phyloP scores from a whole-genome alignment of 495 filamentous ascomycete genomes.

The Penicillium lividum region DNA sequence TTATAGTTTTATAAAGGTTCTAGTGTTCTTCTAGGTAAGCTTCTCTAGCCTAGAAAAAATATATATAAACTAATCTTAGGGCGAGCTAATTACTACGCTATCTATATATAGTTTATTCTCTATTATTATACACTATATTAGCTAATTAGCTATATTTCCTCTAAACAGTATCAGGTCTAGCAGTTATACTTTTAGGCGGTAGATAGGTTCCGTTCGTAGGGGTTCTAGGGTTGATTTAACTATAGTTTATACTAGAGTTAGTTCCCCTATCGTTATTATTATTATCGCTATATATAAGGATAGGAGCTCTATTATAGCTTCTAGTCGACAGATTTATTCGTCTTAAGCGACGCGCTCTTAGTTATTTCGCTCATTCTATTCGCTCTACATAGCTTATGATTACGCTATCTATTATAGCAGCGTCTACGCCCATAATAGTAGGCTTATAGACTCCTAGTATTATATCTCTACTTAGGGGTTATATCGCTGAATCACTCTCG shows the following conservation, averaged over 20 bases:
- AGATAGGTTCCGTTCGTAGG: background rate
- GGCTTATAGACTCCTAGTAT: too few species aligned
- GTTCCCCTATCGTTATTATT: constrained; percentile 4
- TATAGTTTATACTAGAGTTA: background rate
- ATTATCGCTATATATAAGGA: too few species aligned
- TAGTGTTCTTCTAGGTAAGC: constrained; percentile 8
- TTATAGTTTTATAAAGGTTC: constrained; percentile 8
- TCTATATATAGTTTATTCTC: constrained; percentile 4
- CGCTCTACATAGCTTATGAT: background rate
- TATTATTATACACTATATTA: background rate
- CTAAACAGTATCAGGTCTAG: constrained; percentile 5
- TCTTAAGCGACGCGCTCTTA: background rate
- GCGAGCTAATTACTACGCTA: constrained; percentile 1
- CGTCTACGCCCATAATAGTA: too few species aligned
- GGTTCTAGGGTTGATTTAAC: background rate
- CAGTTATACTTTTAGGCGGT: background rate
- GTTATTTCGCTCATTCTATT: background rate
- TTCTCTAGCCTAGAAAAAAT: constrained; percentile 14
- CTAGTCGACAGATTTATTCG: background rate
- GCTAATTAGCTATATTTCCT: background rate
- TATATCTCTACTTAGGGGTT: too few species aligned
- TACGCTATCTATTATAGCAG: too few species aligned
- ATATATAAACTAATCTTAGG: constrained; percentile 7
- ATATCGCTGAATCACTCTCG: too few species aligned
- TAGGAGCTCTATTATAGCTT: constrained; percentile 5